Percentiles rank a stretch among this genome's conserved stretches.
Evolutionary conservation across 805 yeast species (phyloP).

Genomic region (Blastobotrys americana): DNA sequence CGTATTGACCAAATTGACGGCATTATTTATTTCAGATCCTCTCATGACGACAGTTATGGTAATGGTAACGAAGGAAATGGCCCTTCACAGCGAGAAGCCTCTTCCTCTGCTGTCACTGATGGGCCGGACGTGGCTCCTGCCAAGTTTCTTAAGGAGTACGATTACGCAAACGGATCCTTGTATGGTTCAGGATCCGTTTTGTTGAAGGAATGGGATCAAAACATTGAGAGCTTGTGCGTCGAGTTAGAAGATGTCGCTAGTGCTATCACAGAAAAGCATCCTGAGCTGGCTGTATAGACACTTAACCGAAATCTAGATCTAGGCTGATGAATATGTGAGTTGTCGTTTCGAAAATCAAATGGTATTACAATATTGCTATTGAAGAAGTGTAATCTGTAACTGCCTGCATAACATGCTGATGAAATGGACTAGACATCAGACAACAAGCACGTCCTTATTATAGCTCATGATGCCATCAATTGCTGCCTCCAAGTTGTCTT

Average conservation of each 20-base stretch:
- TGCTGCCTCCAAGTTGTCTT: neutral
- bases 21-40: constrained; percentile 16
- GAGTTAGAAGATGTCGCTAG: constrained; percentile 21
- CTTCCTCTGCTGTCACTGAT: no score
- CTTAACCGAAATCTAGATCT: no score
- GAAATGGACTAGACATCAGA: no score
- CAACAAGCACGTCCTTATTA: no score
- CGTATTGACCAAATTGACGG: constrained; percentile 27
- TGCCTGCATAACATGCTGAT: no score
- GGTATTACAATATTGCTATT: no score
- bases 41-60: neutral
- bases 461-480: neutral
- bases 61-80: no score
- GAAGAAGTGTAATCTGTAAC: no score
- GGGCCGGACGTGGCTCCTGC: no score
- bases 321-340: no score
- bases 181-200: constrained; percentile 4
- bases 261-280: constrained; percentile 3
- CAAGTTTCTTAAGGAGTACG: neutral
- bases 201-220: constrained; percentile 13
- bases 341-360: no score
- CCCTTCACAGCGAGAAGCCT: no score
- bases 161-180: constrained; percentile 4
- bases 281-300: neutral
- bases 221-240: constrained; percentile 16